Percentiles rank a stretch among this genome's conserved stretches.
Conservation (phyloP, 1,284 basidiomycete species). For the Mrakiaceae sp. region DNA sequence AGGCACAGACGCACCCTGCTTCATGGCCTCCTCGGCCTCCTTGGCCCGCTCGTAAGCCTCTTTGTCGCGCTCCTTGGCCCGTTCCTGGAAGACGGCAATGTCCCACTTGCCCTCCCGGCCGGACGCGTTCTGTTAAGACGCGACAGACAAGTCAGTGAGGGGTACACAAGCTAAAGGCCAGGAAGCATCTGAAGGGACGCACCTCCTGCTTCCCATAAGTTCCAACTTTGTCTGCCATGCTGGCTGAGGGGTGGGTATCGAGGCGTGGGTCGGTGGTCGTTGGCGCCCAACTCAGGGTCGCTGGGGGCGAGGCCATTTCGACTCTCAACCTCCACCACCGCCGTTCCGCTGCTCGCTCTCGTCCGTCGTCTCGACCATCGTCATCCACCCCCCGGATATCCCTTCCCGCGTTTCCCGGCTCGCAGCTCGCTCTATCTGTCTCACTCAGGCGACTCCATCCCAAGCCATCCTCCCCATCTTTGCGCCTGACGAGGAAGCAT, state of each 20-base stretch:
- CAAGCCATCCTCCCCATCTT: not conserved
- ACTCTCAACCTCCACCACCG: not conserved
- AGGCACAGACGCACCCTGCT: conserved; percentile 49
- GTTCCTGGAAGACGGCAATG: conserved; percentile 33
- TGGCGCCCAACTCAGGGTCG: no score
- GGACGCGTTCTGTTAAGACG: not conserved
- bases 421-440: not conserved
- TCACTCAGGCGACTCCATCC: not conserved
- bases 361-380: not conserved
- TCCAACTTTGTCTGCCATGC: conserved; percentile 15
- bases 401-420: not conserved
- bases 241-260: not conserved
- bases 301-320: no score
- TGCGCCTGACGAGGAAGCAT: not conserved
- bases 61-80: conserved; percentile 34
- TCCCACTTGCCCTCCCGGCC: conserved; percentile 28
- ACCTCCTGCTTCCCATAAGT: conserved; percentile 18
- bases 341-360: not conserved
- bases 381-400: not conserved
- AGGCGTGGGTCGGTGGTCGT: not conserved
- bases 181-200: not conserved
- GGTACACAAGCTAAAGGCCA: not conserved
- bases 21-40: conserved; percentile 39
- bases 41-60: conserved; percentile 29
- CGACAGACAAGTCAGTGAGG: not conserved